Base-by-base conservation (phyloP, 2,329 filamentous ascomycete species). In the Aaosphaeria pasadenensis region DNA sequence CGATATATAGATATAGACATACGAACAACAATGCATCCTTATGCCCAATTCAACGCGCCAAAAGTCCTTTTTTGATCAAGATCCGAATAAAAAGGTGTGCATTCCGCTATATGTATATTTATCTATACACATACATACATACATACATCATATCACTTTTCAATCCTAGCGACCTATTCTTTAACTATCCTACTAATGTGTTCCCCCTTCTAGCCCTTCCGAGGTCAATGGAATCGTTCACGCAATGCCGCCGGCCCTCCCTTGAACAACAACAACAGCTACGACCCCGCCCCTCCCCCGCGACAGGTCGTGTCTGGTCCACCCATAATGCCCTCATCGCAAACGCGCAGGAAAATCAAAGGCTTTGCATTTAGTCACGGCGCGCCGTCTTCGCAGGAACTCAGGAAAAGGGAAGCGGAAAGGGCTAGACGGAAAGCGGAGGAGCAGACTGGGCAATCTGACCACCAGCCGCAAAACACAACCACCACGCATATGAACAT, bases 271-370 rank as follows among this genome's bases (percentile, higher is more conserved):
- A 47, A 53, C 45, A 41, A 59, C 49, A 57, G 51, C 56, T 58
- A 55, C 41, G 47, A 53, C 45, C 40, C 58, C 49, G 54, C 57
- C 50, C 58, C 64, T 49, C 57, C 59, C 40, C 54, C 65, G n/a
- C 67, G 55, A 51, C 60, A 63, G 42, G 55, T 70, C 49, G 63
- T 60, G 36, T 60, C 64, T 7, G 63, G 63, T 7, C 65, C 73
- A 41, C 67, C 74, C 6, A 76, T 77, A 42, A 69, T 75, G 46
- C 74, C 80, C 6, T 82, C 78, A 7, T 71, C 74, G 4, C 73
- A 78, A 53, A 78, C 79, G 3, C 78, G 75, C 48, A 73, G 73
- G 4, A 83, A 82, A 63, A 67, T 83, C 47, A 77, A 78, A 60
- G 73, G 75, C 30, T 83, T 82, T 54, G 74, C 77, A 55, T 81